Conservation (phyloP, 1,139 yeast genomes). For the Chernovozyma aurita region DNA sequence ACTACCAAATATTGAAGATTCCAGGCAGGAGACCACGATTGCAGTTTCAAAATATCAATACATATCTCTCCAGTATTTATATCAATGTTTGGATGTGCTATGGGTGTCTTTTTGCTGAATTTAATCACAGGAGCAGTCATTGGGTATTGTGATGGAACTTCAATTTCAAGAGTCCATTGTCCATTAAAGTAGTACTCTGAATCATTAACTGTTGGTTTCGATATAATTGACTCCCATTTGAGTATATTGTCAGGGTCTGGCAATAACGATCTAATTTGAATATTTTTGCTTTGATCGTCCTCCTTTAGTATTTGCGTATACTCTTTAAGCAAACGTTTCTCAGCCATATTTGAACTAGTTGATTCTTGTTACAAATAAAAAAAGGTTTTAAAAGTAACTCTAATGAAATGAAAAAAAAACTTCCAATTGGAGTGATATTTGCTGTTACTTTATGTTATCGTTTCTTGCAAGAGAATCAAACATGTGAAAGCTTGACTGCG, state of each 20-base stretch:
- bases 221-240: slow-evolving; percentile 56
- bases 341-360: slow-evolving; percentile 20
- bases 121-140: slow-evolving; percentile 60
- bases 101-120: slow-evolving; percentile 40
- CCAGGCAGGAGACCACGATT: slow-evolving; percentile 90
- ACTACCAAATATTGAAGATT: slow-evolving; percentile 63
- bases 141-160: slow-evolving; percentile 59
- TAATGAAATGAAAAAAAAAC: too few relatives aligned
- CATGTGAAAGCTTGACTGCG: too few relatives aligned
- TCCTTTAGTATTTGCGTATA: slow-evolving; percentile 21
- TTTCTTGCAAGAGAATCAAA: too few relatives aligned
- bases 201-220: slow-evolving; percentile 46
- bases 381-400: too few relatives aligned
- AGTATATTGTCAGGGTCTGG: slow-evolving; percentile 49
- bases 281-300: slow-evolving; percentile 15
- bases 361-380: background rate
- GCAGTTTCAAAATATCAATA: slow-evolving; percentile 64
- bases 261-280: slow-evolving; percentile 36
- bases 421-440: too few relatives aligned
- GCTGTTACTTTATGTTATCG: too few relatives aligned
- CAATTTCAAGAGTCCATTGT: slow-evolving; percentile 52
- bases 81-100: slow-evolving; percentile 76
- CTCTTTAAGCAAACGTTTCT: slow-evolving; percentile 28
- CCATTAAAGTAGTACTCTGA: slow-evolving; percentile 48
- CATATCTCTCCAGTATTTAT: slow-evolving; percentile 75